Base-by-base conservation (phyloP, 495 filamentous ascomycete genomes). In the Aspergillus asperescens region DNA sequence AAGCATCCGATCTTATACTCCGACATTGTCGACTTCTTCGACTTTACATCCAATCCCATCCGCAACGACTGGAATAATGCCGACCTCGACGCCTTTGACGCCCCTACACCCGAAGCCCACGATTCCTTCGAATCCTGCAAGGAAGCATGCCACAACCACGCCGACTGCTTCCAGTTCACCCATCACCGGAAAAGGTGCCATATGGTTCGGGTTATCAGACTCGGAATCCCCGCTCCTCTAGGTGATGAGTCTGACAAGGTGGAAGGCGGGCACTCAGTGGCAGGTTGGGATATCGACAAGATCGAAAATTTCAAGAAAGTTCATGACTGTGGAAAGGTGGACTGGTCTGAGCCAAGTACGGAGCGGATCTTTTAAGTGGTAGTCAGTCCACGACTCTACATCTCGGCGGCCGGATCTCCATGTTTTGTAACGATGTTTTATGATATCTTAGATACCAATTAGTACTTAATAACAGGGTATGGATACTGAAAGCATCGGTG, bases 1-100 rank as follows among this genome's bases (percentile, higher is more conserved):
- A n/a, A 62, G 59, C 37, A 50, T 8, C 65, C 65, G 0, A 24
- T 67, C 0, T 45, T 70, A 9, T 70, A 70, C 31, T 50, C 63
- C 19, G 67, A 70, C n/a, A 34, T 70, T 20, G 39, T 61, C 39
- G 54, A 68, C 1, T 68, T 63, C 23, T 50, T 53, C n/a, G 38
- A 52, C 16, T 31, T 66, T 4, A 65, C 54, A 19, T 27, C 48
- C 2, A 20, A 57, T 27, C 32, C 56, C 1, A 50, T 62, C 25
- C 56, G 52, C 6, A 12, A 58, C 4, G 58, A 67, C 19, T 73
- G 70, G 70, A 65, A 73, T 47, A 73, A 73, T 39, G 61, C 62
- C 10, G 66, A 65, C 28, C 66, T 57, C 56, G 60, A 60, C 20
- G 61, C 62, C 9, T 59, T 57, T 20, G 61, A 70, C 29, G 59